A percentile compares a stretch with the other conserved stretches of the same genome.
These are phyloP conservation scores for Ilex aquifolium DNA, from an alignment of 257 asterid species.

Conservation along the genomic window DNA sequence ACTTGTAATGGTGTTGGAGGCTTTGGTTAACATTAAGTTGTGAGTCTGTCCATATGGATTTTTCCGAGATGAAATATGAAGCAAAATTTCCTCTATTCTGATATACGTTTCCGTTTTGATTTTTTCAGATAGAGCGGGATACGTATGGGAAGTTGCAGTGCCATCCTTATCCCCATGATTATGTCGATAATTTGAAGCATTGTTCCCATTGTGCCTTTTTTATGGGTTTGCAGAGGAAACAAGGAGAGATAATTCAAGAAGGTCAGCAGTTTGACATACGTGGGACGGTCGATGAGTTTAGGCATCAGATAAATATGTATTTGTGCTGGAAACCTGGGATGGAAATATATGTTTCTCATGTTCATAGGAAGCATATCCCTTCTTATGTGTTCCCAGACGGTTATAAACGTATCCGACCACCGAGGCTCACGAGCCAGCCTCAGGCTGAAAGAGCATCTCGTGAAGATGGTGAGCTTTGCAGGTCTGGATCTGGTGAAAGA, in stretches of 20 bases:
- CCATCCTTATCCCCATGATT: conserved; percentile 87
- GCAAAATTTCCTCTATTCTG: conserved; percentile 3
- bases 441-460: conserved; percentile 29
- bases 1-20: conserved; percentile 3
- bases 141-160: conserved; percentile 81
- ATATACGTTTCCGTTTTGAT: conserved; percentile 16
- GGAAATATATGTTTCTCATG: conserved; percentile 86
- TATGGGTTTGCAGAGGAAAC: conserved; percentile 88
- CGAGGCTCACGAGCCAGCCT: conserved; percentile 40
- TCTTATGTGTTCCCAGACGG: conserved; percentile 78
- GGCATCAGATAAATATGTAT: conserved; percentile 69
- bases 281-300: conserved; percentile 84
- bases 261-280: conserved; percentile 96
- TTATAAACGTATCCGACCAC: conserved; percentile 53
- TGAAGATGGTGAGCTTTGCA: conserved; percentile 32
- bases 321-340: conserved; percentile 86
- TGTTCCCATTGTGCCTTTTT: conserved; percentile 75
- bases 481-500: conserved; percentile 45
- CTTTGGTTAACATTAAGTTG: conserved; percentile 1
- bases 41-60: neutral
- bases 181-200: conserved; percentile 55
- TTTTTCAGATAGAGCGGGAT: conserved; percentile 90
- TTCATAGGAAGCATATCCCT: conserved; percentile 89
- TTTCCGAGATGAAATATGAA: neutral
- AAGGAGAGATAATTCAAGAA: conserved; percentile 76